Conservation (phyloP, 495 filamentous ascomycete species). For the Neohortaea acidophila region DNA sequence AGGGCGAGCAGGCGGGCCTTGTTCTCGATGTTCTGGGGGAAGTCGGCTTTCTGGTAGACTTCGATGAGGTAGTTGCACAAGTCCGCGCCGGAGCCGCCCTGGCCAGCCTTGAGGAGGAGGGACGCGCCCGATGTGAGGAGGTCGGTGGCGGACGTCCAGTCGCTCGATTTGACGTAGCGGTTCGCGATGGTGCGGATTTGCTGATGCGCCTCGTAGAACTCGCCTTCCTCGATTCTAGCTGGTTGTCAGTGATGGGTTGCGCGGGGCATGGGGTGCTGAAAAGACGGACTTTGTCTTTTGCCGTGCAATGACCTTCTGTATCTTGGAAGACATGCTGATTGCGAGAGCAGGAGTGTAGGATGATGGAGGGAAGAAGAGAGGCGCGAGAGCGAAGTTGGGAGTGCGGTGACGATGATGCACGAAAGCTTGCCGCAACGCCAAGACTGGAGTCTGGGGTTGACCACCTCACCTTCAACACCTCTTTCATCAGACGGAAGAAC, state of each 20-base stretch:
- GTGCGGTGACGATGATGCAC: too few relatives aligned
- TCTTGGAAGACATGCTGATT: conserved; percentile 34
- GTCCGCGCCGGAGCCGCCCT: conserved; percentile 86
- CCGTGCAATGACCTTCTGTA: conserved; percentile 58
- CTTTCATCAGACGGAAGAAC: too few relatives aligned
- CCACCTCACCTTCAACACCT: too few relatives aligned
- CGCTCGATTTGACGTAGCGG: conserved; percentile 71
- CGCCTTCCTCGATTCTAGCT: conserved; percentile 74
- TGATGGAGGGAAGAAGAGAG: too few relatives aligned
- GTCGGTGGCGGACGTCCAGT: conserved; percentile 72
- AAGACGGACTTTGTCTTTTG: conserved; percentile 48
- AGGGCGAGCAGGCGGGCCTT: conserved; percentile 49
- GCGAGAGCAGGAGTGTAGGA: too few relatives aligned
- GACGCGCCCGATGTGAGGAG: conserved; percentile 73
- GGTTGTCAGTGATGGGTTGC: conserved; percentile 3
- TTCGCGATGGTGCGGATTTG: conserved; percentile 87
- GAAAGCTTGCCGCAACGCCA: too few relatives aligned
- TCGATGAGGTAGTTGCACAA: conserved; percentile 72
- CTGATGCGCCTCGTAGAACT: conserved; percentile 95
- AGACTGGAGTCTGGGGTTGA: too few relatives aligned
- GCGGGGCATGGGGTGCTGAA: neutral
- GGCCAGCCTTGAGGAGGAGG: conserved; percentile 70
- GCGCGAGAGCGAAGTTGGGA: too few relatives aligned
- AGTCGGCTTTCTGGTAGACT: conserved; percentile 69
- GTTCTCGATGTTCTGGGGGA: conserved; percentile 49